Evolutionary conservation across 208 protist genomes (phyloP).

Genomic region (Kentomonas sorsogonicus): DNA sequence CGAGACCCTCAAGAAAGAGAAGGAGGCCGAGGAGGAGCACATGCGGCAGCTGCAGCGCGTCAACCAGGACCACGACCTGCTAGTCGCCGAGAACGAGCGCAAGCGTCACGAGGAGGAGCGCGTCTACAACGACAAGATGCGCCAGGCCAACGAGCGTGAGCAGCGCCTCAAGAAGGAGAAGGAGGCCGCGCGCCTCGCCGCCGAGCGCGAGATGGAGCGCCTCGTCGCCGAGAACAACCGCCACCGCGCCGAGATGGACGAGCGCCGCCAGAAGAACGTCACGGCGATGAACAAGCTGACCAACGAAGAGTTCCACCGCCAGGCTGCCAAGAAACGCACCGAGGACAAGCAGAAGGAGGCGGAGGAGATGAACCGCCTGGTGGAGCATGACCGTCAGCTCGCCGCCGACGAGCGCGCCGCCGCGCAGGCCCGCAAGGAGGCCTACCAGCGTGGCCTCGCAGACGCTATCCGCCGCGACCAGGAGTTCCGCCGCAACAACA

Average conservation of each 20-base stretch:
- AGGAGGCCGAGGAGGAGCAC: slow-evolving; percentile 43
- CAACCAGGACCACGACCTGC: slow-evolving; percentile 37
- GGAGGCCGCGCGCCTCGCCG: slow-evolving; percentile 27
- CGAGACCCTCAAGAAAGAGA: slow-evolving; percentile 38
- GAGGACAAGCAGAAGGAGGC: slow-evolving; percentile 32
- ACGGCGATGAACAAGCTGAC: slow-evolving; percentile 46
- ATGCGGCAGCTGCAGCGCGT: slow-evolving; percentile 34
- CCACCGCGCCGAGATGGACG: slow-evolving; percentile 52
- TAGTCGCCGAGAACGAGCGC: slow-evolving; percentile 37
- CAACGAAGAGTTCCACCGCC: slow-evolving; percentile 62
- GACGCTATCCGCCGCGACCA: slow-evolving; percentile 61
- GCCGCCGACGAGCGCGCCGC: slow-evolving; percentile 48
- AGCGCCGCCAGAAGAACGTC: slow-evolving; percentile 49
- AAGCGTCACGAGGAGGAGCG: slow-evolving; percentile 37
- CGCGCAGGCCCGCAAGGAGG: slow-evolving; percentile 42
- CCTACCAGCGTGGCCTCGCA: slow-evolving; percentile 64
- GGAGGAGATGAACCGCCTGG: slow-evolving; percentile 38
- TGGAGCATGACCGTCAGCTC: slow-evolving; percentile 53
- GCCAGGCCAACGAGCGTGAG: slow-evolving; percentile 54
- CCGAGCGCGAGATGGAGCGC: slow-evolving; percentile 39
- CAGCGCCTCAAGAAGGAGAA: slow-evolving; percentile 37
- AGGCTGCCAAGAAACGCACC: slow-evolving; percentile 22
- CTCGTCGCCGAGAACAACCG: slow-evolving; percentile 46
- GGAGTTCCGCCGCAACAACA: slow-evolving; percentile 61
- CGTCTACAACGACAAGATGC: slow-evolving; percentile 58